Evolutionary conservation across 192 early-diverging fungal species (phyloP).

Genomic region (Linderina pennispora): DNA sequence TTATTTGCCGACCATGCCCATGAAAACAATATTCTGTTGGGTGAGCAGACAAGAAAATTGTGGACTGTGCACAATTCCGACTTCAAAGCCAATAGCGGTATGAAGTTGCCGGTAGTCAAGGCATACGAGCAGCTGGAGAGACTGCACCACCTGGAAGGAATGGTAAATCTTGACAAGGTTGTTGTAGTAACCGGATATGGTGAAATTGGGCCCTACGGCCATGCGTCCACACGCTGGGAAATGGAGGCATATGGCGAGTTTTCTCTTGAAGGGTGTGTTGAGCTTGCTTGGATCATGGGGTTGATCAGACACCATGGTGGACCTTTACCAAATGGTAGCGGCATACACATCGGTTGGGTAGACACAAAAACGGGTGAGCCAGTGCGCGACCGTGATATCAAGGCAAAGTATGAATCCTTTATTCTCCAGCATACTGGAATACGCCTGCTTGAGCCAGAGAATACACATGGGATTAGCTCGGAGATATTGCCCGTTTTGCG

Average conservation of each 20-base stretch:
- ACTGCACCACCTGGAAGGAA: slow-evolving; percentile 58
- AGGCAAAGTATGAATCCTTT: slow-evolving; percentile 83
- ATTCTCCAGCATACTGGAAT: slow-evolving; percentile 90
- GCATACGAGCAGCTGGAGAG: slow-evolving; percentile 61
- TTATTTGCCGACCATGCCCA: slow-evolving; percentile 61
- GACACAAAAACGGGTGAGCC: slow-evolving; percentile 82
- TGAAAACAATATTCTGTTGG: too few species aligned
- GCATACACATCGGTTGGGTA: slow-evolving; percentile 86
- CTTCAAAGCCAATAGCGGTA: too few species aligned
- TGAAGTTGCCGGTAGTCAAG: too few species aligned
- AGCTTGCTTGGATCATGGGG: slow-evolving; percentile 98
- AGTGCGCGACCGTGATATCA: slow-evolving; percentile 76
- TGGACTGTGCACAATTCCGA: too few species aligned
- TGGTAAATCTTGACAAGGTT: slow-evolving; percentile 84
- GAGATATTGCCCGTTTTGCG: slow-evolving; percentile 75
- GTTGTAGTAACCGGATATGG: slow-evolving; percentile 88
- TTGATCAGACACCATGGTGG: slow-evolving; percentile 85
- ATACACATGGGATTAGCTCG: slow-evolving; percentile 83
- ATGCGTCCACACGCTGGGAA: slow-evolving; percentile 90
- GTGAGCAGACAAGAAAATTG: too few species aligned
- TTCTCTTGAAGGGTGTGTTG: slow-evolving; percentile 65
- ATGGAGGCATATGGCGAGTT: slow-evolving; percentile 79
- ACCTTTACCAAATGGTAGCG: slow-evolving; percentile 58
- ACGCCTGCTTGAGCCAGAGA: slow-evolving; percentile 84
- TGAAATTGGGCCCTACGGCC: slow-evolving; percentile 90